These are phyloP conservation scores for Aspergillus sp. DNA, from an alignment of 2,329 filamentous ascomycete species.

Conservation along the genomic window DNA sequence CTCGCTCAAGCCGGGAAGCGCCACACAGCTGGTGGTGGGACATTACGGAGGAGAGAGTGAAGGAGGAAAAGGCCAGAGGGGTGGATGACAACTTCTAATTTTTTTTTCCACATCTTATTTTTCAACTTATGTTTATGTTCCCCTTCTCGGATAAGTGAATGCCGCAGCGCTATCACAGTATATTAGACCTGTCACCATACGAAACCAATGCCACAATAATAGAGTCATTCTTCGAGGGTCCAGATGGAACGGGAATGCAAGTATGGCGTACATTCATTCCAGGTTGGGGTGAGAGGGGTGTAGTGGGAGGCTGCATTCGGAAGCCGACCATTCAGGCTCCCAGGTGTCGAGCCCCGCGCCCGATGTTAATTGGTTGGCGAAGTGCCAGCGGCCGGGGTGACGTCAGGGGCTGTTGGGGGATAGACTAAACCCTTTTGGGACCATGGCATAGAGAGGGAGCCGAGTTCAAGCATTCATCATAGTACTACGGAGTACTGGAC, in stretches of 20 bases:
- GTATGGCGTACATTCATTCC: background rate
- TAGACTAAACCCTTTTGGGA: too few relatives aligned
- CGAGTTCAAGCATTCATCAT: too few relatives aligned
- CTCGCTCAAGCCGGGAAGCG: constrained; percentile 45
- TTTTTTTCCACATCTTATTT: background rate
- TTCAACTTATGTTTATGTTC: background rate
- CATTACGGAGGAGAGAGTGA: constrained; percentile 52
- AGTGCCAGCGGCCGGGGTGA: background rate
- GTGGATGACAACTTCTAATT: constrained; percentile 1
- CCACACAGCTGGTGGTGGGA: constrained; percentile 62
- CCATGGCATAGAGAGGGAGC: too few relatives aligned
- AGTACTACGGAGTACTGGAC: background rate
- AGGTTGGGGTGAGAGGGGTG: background rate
- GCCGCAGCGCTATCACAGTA: background rate
- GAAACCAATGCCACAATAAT: background rate
- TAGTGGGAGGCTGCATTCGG: background rate
- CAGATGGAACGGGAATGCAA: background rate
- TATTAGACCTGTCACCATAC: background rate
- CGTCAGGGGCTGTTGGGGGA: background rate
- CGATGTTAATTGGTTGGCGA: background rate
- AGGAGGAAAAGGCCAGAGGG: constrained; percentile 44
- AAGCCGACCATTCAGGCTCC: background rate
- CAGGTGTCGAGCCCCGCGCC: background rate
- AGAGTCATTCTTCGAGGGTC: background rate
- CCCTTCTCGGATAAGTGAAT: background rate